Evolutionary conservation across 2,329 filamentous ascomycete genomes (phyloP), one percentile per base, ranked within the genome.

Genomic region (Clonostachys chloroleuca): DNA sequence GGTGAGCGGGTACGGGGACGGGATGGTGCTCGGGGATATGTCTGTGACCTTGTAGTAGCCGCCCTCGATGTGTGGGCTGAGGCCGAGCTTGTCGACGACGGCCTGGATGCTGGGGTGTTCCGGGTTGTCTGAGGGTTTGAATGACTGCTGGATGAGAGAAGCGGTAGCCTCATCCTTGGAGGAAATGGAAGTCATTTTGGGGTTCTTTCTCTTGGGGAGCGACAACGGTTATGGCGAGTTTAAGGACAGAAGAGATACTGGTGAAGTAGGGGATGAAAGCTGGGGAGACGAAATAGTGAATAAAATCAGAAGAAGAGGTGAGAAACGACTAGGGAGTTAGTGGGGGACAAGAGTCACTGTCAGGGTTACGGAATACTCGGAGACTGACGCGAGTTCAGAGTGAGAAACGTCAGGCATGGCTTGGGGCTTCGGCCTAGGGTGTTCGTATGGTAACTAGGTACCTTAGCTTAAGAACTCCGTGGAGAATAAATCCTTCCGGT

Each of bases 31-130:
- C 3, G 67, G 54, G 51, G 77, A 70, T 47, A 74, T 70, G 62
- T 87, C 80, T 2, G 81, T 87, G 59, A 84, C 79, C 52, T 63
- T 65, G 56, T 78, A 87, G 65, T 82, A 86, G 42, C 83, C 82
- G 45, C 83, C 83, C 65, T 86, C 82, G 40, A 80, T 72, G 61
- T 87, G 81, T 9, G 72, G 66, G 43, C 67, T 58, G 24, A 85
- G 70, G 18, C 65, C 55, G 43, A 86, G 71, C 17, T 65, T 45
- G 12, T 49, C 49, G 48, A 63, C 53, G n/a, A 49, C 43, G 36
- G 49, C 47, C 7, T 47, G 50, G 5, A 56, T 49, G 16, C 34
- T 12, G 9, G 47, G 9, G 52, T 40, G 20, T 34, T 57, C 54
- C 18, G 42, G 24, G 41, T 36, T 6, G 47, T 40, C 17, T 36